Evolutionary conservation across 495 filamentous ascomycete genomes (phyloP).

Genomic region (Pseudomonodictys pantanalensis): DNA sequence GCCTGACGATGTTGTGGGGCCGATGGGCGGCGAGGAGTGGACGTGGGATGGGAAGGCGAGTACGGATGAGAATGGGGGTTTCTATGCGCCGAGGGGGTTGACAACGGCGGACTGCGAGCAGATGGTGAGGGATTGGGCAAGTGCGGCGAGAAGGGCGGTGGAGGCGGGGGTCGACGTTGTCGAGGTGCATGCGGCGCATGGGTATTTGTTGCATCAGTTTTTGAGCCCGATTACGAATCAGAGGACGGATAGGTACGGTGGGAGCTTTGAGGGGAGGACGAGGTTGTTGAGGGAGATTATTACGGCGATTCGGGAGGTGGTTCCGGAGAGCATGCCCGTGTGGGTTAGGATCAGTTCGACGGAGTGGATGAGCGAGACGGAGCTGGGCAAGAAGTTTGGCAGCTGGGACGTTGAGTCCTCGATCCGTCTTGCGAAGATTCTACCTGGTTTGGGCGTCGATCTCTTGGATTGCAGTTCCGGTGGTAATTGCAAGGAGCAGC

Average conservation of each 20-base stretch:
- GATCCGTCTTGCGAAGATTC: constrained; percentile 50
- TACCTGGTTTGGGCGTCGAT: constrained; percentile 59
- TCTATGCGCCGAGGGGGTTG: constrained; percentile 51
- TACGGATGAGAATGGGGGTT: constrained; percentile 29
- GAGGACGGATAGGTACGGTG: constrained; percentile 46
- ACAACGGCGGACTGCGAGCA: constrained; percentile 55
- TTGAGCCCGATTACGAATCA: constrained; percentile 43
- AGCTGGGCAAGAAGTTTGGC: constrained; percentile 42
- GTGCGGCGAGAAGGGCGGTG: constrained; percentile 54
- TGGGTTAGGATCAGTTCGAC: constrained; percentile 43
- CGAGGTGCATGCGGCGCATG: constrained; percentile 56
- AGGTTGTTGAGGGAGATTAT: constrained; percentile 42
- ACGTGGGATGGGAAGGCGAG: constrained; percentile 52
- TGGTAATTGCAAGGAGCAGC: constrained; percentile 58
- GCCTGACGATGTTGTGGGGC: constrained; percentile 57
- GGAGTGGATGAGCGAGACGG: constrained; percentile 48
- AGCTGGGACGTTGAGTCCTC: constrained; percentile 59
- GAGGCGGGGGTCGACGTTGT: constrained; percentile 57
- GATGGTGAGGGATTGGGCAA: constrained; percentile 56
- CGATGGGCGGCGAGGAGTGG: constrained; percentile 37
- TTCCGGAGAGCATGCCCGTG: constrained; percentile 37
- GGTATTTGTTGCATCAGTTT: constrained; percentile 41
- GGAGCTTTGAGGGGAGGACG: constrained; percentile 45
- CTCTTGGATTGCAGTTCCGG: constrained; percentile 63
- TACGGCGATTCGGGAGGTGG: constrained; percentile 26